phyloP scores from a whole-genome alignment of 176 grass and related monocot species.

The Aegilops speltoides region DNA sequence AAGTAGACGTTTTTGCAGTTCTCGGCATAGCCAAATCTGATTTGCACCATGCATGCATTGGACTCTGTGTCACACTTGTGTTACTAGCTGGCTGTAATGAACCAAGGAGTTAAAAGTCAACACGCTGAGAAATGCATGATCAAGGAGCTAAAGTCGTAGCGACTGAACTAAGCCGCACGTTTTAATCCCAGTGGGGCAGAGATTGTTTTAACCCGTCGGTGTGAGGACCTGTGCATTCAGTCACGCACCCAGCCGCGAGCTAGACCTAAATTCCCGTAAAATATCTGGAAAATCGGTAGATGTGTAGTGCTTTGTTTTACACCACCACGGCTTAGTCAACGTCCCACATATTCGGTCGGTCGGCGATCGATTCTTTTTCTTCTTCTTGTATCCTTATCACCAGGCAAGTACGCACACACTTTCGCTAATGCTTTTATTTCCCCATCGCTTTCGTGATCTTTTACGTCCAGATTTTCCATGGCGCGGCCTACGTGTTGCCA shows the following conservation, averaged over 20 bases:
- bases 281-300: not conserved
- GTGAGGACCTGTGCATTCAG: too few relatives aligned
- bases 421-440: not conserved
- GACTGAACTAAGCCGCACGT: not conserved
- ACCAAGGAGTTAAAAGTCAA: too few relatives aligned
- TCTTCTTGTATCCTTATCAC: too few relatives aligned
- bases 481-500: not conserved
- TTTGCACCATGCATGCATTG: too few relatives aligned
- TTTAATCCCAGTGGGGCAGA: not conserved
- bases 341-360: not conserved
- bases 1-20: too few relatives aligned
- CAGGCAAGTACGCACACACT: too few relatives aligned
- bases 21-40: too few relatives aligned
- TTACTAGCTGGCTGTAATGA: too few relatives aligned
- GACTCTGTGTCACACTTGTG: too few relatives aligned
- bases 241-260: too few relatives aligned
- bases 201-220: not conserved
- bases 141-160: too few relatives aligned
- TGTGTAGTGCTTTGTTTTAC: not conserved
- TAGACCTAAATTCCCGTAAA: not conserved
- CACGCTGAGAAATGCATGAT: too few relatives aligned
- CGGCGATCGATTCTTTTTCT: not conserved
- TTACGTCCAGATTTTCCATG: not conserved
- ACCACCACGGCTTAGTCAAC: not conserved
- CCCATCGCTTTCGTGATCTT: not conserved